A percentile compares a stretch with the other conserved stretches of the same genome.
Conservation (phyloP, 2,329 filamentous ascomycete genomes). For the Colletotrichum kahawae region DNA sequence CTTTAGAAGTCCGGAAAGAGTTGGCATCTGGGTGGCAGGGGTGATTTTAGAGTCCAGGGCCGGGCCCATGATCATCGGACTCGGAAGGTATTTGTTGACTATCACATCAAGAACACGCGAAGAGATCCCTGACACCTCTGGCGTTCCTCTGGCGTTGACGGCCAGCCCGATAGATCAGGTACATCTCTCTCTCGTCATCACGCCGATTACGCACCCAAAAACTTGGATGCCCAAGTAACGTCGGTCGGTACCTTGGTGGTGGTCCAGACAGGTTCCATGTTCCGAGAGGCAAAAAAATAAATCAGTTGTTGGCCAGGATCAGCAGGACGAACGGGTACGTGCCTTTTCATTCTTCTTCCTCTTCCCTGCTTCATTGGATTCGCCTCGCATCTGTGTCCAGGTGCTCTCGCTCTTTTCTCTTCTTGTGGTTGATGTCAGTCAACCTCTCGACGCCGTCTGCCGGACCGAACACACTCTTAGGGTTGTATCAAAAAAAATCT, state of each 20-base stretch:
- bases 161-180: not conserved
- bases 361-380: not conserved
- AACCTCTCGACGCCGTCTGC: not conserved
- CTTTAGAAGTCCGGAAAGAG: not conserved
- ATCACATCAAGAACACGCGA: not conserved
- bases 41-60: not conserved
- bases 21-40: not conserved
- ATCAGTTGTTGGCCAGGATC: not conserved
- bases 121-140: not conserved
- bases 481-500: slow-evolving; percentile 1
- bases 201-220: not conserved
- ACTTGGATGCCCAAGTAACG: slow-evolving; percentile 1
- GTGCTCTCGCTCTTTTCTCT: not conserved
- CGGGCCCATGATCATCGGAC: not conserved
- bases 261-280: not conserved
- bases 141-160: not conserved
- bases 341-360: slow-evolving; percentile 13
- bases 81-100: slow-evolving; percentile 10
- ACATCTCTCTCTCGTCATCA: not conserved
- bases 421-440: not conserved
- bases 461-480: not conserved
- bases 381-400: not conserved
- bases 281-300: slow-evolving; percentile 4
- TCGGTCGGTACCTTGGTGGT: not conserved
- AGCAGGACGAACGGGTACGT: slow-evolving; percentile 1